A percentile compares a stretch with the other conserved stretches of the same genome.
Conservation (phyloP, 192 early-diverging fungal genomes). For the Dissophora ornata region DNA sequence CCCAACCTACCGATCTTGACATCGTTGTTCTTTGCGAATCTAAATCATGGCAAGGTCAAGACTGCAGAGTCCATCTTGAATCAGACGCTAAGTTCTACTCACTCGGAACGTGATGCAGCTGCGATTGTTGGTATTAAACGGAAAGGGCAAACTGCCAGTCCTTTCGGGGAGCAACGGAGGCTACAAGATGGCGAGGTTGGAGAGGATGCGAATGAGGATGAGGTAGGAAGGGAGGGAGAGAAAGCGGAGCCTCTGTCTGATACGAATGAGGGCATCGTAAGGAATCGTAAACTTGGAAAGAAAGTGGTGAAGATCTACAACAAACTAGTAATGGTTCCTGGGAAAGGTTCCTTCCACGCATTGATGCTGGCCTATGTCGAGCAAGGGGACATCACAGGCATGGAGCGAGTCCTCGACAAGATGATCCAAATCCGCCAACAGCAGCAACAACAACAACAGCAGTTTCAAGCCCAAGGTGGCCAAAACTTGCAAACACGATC, state of each 20-base stretch:
- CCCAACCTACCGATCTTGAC: conserved; percentile 25
- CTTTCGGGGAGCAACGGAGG: not conserved
- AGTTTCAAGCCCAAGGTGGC: not conserved
- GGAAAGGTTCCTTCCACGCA: conserved; percentile 48
- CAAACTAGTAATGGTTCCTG: conserved; percentile 17
- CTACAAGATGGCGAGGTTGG: too few relatives aligned
- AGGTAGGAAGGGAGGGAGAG: too few relatives aligned
- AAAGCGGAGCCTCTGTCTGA: too few relatives aligned
- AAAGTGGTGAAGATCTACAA: not conserved
- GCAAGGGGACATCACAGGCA: conserved; percentile 16
- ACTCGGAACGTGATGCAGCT: not conserved
- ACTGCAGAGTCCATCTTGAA: conserved; percentile 32
- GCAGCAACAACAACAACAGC: not conserved
- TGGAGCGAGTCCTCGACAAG: conserved; percentile 50
- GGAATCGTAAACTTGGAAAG: too few relatives aligned
- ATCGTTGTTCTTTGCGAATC: conserved; percentile 40
- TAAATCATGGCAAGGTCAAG: conserved; percentile 31
- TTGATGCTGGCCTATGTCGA: conserved; percentile 43
- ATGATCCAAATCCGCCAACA: conserved; percentile 13
- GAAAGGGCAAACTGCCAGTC: conserved; percentile 6
- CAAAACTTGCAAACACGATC: too few relatives aligned
- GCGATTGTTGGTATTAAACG: not conserved
- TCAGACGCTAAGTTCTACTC: conserved; percentile 18
- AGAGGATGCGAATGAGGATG: not conserved
- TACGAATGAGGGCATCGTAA: not conserved